phyloP scores from a whole-genome alignment of 306 rosid species.

The Vigna hirtella region DNA sequence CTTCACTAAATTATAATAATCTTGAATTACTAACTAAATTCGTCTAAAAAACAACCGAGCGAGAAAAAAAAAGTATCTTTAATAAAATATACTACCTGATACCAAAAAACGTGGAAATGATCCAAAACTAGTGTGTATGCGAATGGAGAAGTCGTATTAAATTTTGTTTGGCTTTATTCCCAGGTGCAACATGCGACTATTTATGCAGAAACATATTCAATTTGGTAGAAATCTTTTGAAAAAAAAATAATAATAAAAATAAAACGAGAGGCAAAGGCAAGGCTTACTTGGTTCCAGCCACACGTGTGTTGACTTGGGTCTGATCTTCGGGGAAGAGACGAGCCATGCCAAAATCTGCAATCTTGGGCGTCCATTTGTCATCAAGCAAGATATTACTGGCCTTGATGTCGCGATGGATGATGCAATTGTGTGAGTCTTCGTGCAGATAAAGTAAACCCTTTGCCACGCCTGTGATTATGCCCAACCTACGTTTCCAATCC shows the following conservation, averaged over 20 bases:
- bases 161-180: neutral
- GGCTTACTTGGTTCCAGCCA: slow-evolving; percentile 92
- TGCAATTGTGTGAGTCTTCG: slow-evolving; percentile 85
- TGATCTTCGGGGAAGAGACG: slow-evolving; percentile 98
- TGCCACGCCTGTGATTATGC: slow-evolving; percentile 81
- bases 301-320: slow-evolving; percentile 89
- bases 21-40: neutral
- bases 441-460: slow-evolving; percentile 93
- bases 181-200: neutral
- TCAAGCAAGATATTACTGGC: slow-evolving; percentile 91
- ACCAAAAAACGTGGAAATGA: neutral
- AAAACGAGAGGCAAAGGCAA: neutral
- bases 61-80: neutral
- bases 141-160: neutral
- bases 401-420: slow-evolving; percentile 92
- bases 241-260: neutral
- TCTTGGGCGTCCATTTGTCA: slow-evolving; percentile 91
- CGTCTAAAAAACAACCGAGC: neutral
- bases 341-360: slow-evolving; percentile 99
- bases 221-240: neutral
- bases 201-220: neutral
- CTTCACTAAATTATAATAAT: neutral
- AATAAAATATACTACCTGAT: neutral
- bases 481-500: slow-evolving; percentile 85
- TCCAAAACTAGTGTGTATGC: neutral